Base-by-base conservation (phyloP, 78 protist species). In the Chrysochromulina tobinii region DNA sequence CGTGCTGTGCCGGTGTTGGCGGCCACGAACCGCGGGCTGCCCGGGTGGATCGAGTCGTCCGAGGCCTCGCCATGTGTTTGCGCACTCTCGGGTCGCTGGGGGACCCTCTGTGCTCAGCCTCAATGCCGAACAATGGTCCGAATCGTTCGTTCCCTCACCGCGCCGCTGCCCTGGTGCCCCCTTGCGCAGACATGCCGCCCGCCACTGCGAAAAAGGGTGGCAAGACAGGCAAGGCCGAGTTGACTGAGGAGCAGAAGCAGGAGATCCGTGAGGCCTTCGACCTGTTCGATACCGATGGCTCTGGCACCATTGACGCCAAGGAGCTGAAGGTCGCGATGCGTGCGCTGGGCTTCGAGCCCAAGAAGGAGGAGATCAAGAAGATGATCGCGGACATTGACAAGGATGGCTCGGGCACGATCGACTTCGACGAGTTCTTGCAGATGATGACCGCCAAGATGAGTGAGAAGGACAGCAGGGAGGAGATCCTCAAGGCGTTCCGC, bases 281-380 rank as follows among this genome's bases (percentile, higher is more conserved):
- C 61, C 75, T 93, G 27, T 95, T 95, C 87, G 96, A 95, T 92
- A 88, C 93, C 11, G 95, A 93, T 67, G 96, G 96, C 27, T 67
- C 92, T 3, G 96, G 96, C n/a, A 85, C 96, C 27, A 98, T 98
- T 61, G 98, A 97, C 25, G 96, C 96, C 53, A 97, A 98, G 89
- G 99, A 98, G 93, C 93, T 98, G 61, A 95, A 95, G 94, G 99
- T 98, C 15, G 99, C 98, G 21, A 96, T 98, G 97, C 93, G 98
- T 2, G 99, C 99, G 1, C 95, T 98, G 8, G 99, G 99, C 4
- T 96, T 98, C 69, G 99, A 98, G 91, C 97, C 98, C 15, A 96
- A 96, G 95, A 95, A 96, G 91, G 98, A 98, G 89, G 98, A 96
- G 89, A 94, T 97, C 89, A 90, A 92, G 89, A 92, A 93, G 89